Conservation (phyloP, 176 grass and related monocot genomes). For the Phoenix dactylifera region DNA sequence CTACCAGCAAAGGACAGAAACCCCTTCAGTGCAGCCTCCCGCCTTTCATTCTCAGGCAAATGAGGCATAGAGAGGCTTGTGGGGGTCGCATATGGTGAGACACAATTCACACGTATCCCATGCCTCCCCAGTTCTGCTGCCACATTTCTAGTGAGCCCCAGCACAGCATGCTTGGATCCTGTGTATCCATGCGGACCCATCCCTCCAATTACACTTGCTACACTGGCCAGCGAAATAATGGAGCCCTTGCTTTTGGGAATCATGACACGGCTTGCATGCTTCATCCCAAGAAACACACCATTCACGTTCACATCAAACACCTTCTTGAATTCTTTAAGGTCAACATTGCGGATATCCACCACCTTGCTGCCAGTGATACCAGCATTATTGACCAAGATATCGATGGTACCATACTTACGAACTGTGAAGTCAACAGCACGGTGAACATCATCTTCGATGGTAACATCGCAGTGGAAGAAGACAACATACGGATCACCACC, state of each 20-base stretch:
- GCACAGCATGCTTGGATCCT: conserved; percentile 59
- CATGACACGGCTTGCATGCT: conserved; percentile 75
- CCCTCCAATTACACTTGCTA: conserved; percentile 42
- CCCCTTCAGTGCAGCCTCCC: conserved; percentile 14
- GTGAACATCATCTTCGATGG: conserved; percentile 45
- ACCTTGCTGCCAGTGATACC: conserved; percentile 54
- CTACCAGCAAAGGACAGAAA: conserved; percentile 40
- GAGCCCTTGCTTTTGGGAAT: conserved; percentile 48
- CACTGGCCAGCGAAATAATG: conserved; percentile 59
- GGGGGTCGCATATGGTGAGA: conserved; percentile 60
- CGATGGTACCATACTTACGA: conserved; percentile 52
- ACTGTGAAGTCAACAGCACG: conserved; percentile 34
- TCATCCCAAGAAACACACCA: conserved; percentile 76
- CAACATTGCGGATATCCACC: conserved; percentile 39
- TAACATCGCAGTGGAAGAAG: conserved; percentile 76
- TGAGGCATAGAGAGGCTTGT: conserved; percentile 46
- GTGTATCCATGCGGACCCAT: conserved; percentile 67
- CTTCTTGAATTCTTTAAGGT: conserved; percentile 41
- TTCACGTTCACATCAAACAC: conserved; percentile 68
- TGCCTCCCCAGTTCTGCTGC: conserved; percentile 60
- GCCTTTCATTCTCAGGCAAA: conserved; percentile 25
- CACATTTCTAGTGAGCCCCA: conserved; percentile 67
- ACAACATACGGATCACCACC: conserved; percentile 23
- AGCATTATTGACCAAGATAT: conserved; percentile 87
- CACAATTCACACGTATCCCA: conserved; percentile 78